A percentile compares a stretch with the other conserved stretches of the same genome.
Conservation (phyloP, 2,329 filamentous ascomycete species). For the Xylariaceae sp. region DNA sequence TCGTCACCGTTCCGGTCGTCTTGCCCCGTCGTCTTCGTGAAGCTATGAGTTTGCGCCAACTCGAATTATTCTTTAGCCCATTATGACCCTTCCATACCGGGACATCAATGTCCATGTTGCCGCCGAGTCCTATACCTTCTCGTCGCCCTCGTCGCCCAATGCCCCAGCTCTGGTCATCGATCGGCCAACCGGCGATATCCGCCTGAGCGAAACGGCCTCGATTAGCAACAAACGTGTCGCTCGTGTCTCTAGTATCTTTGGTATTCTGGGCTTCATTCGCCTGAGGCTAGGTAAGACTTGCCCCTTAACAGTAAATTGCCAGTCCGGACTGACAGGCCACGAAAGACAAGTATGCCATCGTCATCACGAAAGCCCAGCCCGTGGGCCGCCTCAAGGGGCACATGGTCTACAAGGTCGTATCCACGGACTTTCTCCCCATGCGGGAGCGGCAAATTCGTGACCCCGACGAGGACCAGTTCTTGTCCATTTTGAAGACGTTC, state of each 20-base stretch:
- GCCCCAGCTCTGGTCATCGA: conserved; percentile 85
- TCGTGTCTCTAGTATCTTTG: conserved; percentile 84
- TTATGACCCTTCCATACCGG: conserved; percentile 63
- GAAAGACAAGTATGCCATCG: conserved; percentile 86
- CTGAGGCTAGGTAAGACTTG: conserved; percentile 71
- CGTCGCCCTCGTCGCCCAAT: conserved; percentile 87
- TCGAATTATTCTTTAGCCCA: conserved; percentile 17
- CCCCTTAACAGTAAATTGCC: not conserved
- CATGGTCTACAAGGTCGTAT: conserved; percentile 88
- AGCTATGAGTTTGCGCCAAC: conserved; percentile 13
- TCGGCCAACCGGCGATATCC: conserved; percentile 83
- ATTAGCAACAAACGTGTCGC: conserved; percentile 66
- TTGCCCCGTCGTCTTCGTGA: conserved; percentile 1
- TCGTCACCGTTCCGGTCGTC: not conserved
- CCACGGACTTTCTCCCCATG: conserved; percentile 89
- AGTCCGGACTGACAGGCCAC: conserved; percentile 10
- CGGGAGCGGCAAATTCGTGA: conserved; percentile 89
- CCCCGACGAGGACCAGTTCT: conserved; percentile 88
- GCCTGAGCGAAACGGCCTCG: conserved; percentile 73
- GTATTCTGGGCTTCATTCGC: conserved; percentile 90
- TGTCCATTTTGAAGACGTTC: conserved; percentile 72
- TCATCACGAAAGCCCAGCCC: conserved; percentile 90
- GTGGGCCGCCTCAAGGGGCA: conserved; percentile 90
- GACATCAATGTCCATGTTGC: conserved; percentile 97
- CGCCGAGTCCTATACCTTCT: conserved; percentile 89